These are phyloP conservation scores for Brassica hybrid DNA, from an alignment of 441 rosid genomes.

Conservation along the genomic window DNA sequence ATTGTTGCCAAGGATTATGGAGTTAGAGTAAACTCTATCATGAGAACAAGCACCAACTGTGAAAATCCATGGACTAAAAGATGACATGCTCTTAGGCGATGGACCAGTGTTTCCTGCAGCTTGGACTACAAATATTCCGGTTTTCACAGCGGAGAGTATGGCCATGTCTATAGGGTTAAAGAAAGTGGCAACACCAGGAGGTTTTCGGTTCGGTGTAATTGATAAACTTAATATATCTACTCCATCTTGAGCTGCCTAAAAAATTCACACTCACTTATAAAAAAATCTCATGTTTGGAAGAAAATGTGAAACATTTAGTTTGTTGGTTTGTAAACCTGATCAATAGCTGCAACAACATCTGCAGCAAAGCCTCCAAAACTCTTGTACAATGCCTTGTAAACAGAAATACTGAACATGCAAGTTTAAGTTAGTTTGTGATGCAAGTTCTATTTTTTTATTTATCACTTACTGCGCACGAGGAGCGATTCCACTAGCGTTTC, in stretches of 20 bases:
- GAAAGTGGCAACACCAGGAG: slow-evolving; percentile 91
- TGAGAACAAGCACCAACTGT: slow-evolving; percentile 97
- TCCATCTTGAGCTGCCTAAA: slow-evolving; percentile 98
- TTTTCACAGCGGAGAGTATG: slow-evolving; percentile 81
- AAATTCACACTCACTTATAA: slow-evolving; percentile 6
- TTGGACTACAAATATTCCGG: slow-evolving; percentile 92
- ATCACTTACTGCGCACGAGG: slow-evolving; percentile 85
- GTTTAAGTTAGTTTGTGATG: slow-evolving; percentile 6
- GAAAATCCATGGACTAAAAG: slow-evolving; percentile 98
- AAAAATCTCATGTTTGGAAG: neutral
- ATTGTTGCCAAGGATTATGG: slow-evolving; percentile 77
- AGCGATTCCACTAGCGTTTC: slow-evolving; percentile 98
- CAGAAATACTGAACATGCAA: slow-evolving; percentile 59
- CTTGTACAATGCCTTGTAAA: slow-evolving; percentile 93
- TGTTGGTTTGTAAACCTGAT: slow-evolving; percentile 65
- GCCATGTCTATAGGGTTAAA: slow-evolving; percentile 98
- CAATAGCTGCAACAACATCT: slow-evolving; percentile 97
- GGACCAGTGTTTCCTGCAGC: slow-evolving; percentile 99
- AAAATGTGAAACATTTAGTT: slow-evolving; percentile 9
- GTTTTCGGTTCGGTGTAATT: slow-evolving; percentile 90
- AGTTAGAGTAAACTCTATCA: slow-evolving; percentile 78
- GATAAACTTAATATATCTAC: slow-evolving; percentile 90
- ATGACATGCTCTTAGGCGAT: slow-evolving; percentile 85
- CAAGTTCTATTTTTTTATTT: too few relatives aligned
- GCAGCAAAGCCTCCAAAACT: slow-evolving; percentile 99